Evolutionary conservation across 148 eudicot species (phyloP).

Genomic region (Camellia lanceoleosa): DNA sequence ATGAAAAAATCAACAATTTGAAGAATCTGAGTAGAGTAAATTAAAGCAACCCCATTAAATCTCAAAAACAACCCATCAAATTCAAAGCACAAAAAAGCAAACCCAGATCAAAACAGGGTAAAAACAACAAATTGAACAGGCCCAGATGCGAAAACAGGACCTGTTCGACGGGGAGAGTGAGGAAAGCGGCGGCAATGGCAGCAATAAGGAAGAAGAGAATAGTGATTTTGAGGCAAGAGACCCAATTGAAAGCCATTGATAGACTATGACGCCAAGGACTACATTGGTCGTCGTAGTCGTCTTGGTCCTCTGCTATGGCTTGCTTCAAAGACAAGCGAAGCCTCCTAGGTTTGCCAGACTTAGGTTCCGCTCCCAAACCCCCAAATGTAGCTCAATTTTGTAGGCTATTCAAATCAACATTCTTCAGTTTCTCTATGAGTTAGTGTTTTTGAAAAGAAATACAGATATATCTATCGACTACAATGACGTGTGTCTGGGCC

Average conservation of each 20-base stretch:
- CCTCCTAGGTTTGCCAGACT: slow-evolving; percentile 37
- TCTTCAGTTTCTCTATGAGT: not conserved
- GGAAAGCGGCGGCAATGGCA: slow-evolving; percentile 62
- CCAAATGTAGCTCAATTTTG: not conserved
- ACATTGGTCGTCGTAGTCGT: slow-evolving; percentile 20
- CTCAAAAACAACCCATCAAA: no score
- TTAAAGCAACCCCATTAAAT: no score
- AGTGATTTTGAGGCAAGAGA: slow-evolving; percentile 35
- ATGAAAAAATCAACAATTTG: not conserved
- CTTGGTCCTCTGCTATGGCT: slow-evolving; percentile 29
- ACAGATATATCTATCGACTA: no score
- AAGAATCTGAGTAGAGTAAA: not conserved
- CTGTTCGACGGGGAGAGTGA: slow-evolving; percentile 82
- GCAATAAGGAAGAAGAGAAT: slow-evolving; percentile 52
- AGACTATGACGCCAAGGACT: slow-evolving; percentile 55
- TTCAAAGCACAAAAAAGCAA: not conserved
- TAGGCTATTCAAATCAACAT: not conserved
- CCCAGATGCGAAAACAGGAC: slow-evolving; percentile 27
- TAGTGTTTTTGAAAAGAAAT: no score
- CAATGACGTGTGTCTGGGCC: no score
- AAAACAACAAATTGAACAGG: not conserved
- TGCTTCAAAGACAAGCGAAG: slow-evolving; percentile 39
- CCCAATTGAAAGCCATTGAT: slow-evolving; percentile 59
- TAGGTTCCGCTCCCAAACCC: not conserved
- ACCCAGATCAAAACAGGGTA: not conserved